Conservation (phyloP, 208 protist genomes). For the Novymonas esmeraldas region DNA sequence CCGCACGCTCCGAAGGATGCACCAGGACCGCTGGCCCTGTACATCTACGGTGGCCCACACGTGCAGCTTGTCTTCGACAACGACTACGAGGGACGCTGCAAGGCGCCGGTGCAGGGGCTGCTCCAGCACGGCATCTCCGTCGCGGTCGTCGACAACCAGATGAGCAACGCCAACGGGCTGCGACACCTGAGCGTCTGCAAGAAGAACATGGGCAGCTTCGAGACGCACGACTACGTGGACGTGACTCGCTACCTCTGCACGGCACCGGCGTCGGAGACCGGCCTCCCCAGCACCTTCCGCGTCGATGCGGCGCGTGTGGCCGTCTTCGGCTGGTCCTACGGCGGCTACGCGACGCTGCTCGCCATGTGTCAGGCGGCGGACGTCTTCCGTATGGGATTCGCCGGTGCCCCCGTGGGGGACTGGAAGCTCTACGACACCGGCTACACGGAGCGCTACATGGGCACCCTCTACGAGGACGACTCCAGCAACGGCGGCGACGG, state of each 20-base stretch:
- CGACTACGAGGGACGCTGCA: conserved; percentile 54
- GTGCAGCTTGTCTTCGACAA: conserved; percentile 82
- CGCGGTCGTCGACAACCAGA: conserved; percentile 83
- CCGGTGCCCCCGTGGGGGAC: conserved; percentile 85
- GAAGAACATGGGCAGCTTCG: conserved; percentile 83
- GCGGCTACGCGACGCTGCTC: conserved; percentile 87
- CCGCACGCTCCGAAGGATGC: conserved; percentile 19
- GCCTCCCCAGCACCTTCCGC: conserved; percentile 39
- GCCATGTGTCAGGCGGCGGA: conserved; percentile 82
- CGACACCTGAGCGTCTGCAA: conserved; percentile 82
- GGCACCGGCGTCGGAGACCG: conserved; percentile 5
- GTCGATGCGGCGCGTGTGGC: conserved; percentile 75
- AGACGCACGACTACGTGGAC: conserved; percentile 85
- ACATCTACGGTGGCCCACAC: conserved; percentile 88
- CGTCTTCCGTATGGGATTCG: conserved; percentile 82
- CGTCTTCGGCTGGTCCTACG: conserved; percentile 91
- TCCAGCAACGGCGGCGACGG: conserved; percentile 1
- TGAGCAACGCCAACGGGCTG: conserved; percentile 86
- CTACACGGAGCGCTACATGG: conserved; percentile 93
- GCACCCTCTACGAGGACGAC: conserved; percentile 48
- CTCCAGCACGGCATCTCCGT: conserved; percentile 78
- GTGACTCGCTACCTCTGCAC: conserved; percentile 54
- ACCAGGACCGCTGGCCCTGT: conserved; percentile 65
- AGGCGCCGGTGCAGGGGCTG: conserved; percentile 63
- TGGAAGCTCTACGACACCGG: conserved; percentile 91